Evolutionary conservation across 2,329 filamentous ascomycete genomes (phyloP), one percentile per base, ranked within the genome.

Genomic region (Hyphodiscus sp.): DNA sequence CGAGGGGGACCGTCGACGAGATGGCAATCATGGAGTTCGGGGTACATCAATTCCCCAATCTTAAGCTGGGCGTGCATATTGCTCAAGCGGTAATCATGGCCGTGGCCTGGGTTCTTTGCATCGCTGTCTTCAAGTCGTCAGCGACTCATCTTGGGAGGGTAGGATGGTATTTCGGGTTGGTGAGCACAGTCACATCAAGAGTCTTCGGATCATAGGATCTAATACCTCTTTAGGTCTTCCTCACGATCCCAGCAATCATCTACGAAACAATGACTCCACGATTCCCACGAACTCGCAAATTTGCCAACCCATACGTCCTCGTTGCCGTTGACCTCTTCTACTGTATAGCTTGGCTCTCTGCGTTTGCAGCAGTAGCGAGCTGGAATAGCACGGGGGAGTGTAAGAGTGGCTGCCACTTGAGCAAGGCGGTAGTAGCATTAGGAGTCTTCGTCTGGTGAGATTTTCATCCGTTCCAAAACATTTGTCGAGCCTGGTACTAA

Each of bases 251-350:
- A 0, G 80, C 81, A 45, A 82, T 82, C 73, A 75, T 87, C 56
- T 87, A 81, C 69, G 74, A 86, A 47, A 75, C 80, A 61, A 81
- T 85, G 76, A 79, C 82, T 2, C 83, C 83, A 43, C 76, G 83
- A 50, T 86, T 81, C 67, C 74, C 76, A 47, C 77, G 83, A 58
- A 83, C 83, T 4, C 76, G 80, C 51, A 80, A 75, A 58, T 74
- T 83, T 50, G 83, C 83, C 49, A 73, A 85, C 54, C 81, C 83
- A 2, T 78, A 82, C 60, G 82, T 75, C 56, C 82, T 87, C 75
- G 70, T 81, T 20, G 71, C 69, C 9, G 72, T 85, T 30, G 83
- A 87, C 64, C 69, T 68, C n/a, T 41, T 82, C 53, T 84, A 77
- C 65, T 71, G 73, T 63, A 67, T 87, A 59, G 70, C 86, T 57